Base-by-base conservation (phyloP, 495 filamentous ascomycete species). In the Usnea hakonensis region DNA sequence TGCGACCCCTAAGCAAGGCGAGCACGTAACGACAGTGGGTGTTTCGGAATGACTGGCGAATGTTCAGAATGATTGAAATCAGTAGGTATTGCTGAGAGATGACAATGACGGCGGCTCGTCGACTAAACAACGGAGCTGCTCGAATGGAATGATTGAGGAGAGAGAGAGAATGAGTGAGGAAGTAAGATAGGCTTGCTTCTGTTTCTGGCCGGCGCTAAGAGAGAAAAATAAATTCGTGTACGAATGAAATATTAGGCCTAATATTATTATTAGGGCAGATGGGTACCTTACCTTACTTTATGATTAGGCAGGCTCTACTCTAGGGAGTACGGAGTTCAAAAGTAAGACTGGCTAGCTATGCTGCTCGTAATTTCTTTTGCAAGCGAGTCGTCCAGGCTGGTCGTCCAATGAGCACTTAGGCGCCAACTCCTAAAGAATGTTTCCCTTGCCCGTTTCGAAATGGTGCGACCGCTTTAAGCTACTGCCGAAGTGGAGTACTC, bases 1-100 rank as follows among this genome's bases (percentile, higher is more conserved):
- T 21, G 36, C 30, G 33, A 48, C 36, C 17, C 48, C 32, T 40
- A 38, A 38, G 44, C 36, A 40, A 16, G 44, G 44, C 36, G n/a
- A 43, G 26, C 23, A 38, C 58, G 58, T 61, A 61, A 61, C 48
- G 58, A 61, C 28, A 60, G 44, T 55, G 46, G 13, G 26, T 40
- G 46, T 5, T 38, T 38, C 8, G 3, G 28, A 30, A 8, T 38
- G 52, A 26, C 6, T 21, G 21, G 46, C 23, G 40, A 32, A 30
- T 35, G 16, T 55, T 55, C 32, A 36, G 21, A 61, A 61, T 10
- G 58, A 61, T 19, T 54, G 58, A 41, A 55, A 61, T 61, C 58
- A 61, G 46, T 48, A 61, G 9, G 53, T 37, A 32, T 13, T 26
- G 58, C 58, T 61, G 58, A 41, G 35, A 43, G 36, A 11, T 32